A percentile compares a stretch with the other conserved stretches of the same genome.
Evolutionary conservation across 2,329 filamentous ascomycete species (phyloP).

Genomic region (Hypomyces perniciosus): DNA sequence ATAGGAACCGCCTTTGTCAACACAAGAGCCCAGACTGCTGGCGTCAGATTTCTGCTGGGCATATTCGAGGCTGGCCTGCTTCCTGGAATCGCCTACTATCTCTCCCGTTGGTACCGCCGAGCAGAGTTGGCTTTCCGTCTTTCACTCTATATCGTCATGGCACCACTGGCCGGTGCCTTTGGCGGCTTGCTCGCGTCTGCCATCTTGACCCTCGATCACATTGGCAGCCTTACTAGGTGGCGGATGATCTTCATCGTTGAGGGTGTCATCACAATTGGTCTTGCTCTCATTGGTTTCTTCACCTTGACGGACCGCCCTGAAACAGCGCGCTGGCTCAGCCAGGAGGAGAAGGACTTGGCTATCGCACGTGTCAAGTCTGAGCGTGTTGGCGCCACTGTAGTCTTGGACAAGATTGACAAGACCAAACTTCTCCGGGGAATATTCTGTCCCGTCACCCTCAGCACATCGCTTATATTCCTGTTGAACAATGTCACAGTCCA

Average conservation of each 20-base stretch:
- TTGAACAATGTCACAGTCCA: conserved; percentile 67
- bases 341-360: conserved; percentile 61
- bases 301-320: conserved; percentile 64
- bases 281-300: conserved; percentile 56
- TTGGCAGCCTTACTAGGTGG: conserved; percentile 54
- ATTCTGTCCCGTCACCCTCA: conserved; percentile 54
- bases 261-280: conserved; percentile 50
- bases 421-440: conserved; percentile 57
- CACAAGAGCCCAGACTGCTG: conserved; percentile 44
- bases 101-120: conserved; percentile 66
- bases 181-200: conserved; percentile 60
- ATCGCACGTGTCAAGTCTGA: conserved; percentile 64
- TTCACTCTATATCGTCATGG: conserved; percentile 64
- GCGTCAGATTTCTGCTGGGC: conserved; percentile 61
- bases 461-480: conserved; percentile 53
- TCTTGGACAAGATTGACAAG: conserved; percentile 57
- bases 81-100: conserved; percentile 68
- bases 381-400: conserved; percentile 54
- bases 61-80: conserved; percentile 69
- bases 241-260: conserved; percentile 67
- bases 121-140: conserved; percentile 62
- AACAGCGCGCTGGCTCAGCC: conserved; percentile 59
- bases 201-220: conserved; percentile 55
- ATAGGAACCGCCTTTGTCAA: conserved; percentile 61
- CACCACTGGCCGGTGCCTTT: conserved; percentile 64